These are phyloP conservation scores for Oemleria cerasiformis DNA, from an alignment of 306 rosid genomes.

Conservation along the genomic window DNA sequence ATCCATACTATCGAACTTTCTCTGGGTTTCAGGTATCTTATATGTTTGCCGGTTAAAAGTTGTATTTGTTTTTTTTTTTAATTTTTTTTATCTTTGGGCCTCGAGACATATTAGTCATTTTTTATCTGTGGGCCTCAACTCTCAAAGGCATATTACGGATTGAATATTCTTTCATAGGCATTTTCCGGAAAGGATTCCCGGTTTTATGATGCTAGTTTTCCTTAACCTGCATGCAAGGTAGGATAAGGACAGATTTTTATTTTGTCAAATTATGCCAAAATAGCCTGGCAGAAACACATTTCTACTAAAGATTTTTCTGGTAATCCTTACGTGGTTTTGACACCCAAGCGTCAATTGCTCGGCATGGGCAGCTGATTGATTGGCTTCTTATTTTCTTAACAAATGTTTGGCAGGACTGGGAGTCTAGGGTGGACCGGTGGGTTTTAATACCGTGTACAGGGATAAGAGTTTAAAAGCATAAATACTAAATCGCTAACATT, in stretches of 20 bases:
- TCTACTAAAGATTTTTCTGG: neutral
- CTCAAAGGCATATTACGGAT: neutral
- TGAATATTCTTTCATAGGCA: neutral
- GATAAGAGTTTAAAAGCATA: neutral
- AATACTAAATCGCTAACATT: neutral
- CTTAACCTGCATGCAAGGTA: neutral
- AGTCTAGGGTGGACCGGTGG: neutral
- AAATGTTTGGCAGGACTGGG: neutral
- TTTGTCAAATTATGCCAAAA: neutral
- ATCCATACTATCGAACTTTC: conserved; percentile 90
- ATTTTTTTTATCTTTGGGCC: neutral
- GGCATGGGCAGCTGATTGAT: neutral
- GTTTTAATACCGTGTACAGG: neutral
- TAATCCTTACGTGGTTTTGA: neutral
- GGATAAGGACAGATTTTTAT: neutral
- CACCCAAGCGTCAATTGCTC: neutral
- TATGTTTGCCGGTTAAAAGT: conserved; percentile 23
- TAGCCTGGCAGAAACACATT: neutral
- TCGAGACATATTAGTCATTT: neutral
- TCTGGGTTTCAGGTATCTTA: conserved; percentile 82
- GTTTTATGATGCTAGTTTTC: neutral
- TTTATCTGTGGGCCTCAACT: no score
- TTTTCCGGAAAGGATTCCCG: neutral
- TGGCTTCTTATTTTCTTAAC: neutral
- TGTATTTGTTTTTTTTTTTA: neutral